phyloP scores from a whole-genome alignment of 2,329 filamentous ascomycete species.

The Colletotrichum liaoningense region DNA sequence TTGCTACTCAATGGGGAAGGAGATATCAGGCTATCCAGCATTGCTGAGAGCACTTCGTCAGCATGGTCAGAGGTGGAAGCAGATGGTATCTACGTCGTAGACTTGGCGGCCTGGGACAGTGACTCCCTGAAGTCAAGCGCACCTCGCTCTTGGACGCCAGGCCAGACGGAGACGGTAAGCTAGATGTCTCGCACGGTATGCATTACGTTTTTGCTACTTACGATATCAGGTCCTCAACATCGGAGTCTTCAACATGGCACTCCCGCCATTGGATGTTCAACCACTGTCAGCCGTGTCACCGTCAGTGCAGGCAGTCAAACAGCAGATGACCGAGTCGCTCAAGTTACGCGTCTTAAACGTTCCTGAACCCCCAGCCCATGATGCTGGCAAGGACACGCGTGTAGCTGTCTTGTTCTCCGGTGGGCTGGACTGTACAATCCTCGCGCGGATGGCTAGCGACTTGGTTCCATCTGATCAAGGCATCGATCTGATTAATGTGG shows the following conservation, averaged over 20 bases:
- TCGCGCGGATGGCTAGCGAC: conserved; percentile 85
- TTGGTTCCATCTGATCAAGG: conserved; percentile 74
- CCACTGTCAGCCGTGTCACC: conserved; percentile 48
- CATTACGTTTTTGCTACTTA: conserved; percentile 53
- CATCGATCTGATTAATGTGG: conserved; percentile 93
- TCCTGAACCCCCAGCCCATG: conserved; percentile 63
- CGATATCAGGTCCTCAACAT: conserved; percentile 63
- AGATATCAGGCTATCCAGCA: conserved; percentile 75
- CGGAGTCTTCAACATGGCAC: conserved; percentile 61
- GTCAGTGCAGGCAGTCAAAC: conserved; percentile 64
- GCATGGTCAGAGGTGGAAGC: conserved; percentile 86
- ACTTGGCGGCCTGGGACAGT: conserved; percentile 53
- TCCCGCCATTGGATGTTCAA: conserved; percentile 50
- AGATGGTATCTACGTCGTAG: conserved; percentile 80
- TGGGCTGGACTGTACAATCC: conserved; percentile 89
- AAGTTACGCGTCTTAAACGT: conserved; percentile 73
- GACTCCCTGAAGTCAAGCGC: not conserved
- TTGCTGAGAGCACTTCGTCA: conserved; percentile 64
- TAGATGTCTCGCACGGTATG: conserved; percentile 41
- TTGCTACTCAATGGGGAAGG: conserved; percentile 70
- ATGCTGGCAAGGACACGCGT: conserved; percentile 53
- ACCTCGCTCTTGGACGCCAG: conserved; percentile 45
- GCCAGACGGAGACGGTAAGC: conserved; percentile 56
- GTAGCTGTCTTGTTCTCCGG: conserved; percentile 93
- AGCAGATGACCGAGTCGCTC: conserved; percentile 71